Conservation (phyloP, 2,329 filamentous ascomycete species). For the Alternaria conjuncta region DNA sequence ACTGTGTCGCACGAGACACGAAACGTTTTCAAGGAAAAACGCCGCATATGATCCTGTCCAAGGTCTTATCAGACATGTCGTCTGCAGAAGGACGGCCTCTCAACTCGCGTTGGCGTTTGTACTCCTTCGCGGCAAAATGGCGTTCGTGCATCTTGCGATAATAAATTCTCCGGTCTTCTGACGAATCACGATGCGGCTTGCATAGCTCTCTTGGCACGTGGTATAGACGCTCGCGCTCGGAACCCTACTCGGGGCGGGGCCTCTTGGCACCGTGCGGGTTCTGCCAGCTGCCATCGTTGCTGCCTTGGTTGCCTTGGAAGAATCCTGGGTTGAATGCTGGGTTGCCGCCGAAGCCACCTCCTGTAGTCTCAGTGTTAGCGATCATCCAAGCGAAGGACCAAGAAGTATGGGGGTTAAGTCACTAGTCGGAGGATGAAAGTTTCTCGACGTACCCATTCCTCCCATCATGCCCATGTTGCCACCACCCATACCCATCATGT, state of each 20-base stretch:
- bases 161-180: background rate
- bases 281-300: slow-evolving; percentile 67
- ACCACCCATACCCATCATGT: slow-evolving; percentile 44
- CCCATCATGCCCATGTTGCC: slow-evolving; percentile 44
- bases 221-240: background rate
- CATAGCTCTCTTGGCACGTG: background rate
- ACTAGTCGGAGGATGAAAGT: slow-evolving; percentile 5
- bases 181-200: background rate
- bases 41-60: background rate
- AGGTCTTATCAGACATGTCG: background rate
- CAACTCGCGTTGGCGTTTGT: background rate
- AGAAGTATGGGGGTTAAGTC: background rate
- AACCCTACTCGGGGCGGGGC: slow-evolving; percentile 69
- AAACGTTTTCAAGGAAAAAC: background rate
- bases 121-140: background rate
- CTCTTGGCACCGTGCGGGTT: slow-evolving; percentile 84
- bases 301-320: slow-evolving; percentile 62
- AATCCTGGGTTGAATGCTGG: slow-evolving; percentile 77
- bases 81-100: background rate
- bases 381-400: background rate
- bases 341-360: slow-evolving; percentile 66
- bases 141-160: background rate
- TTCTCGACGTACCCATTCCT: slow-evolving; percentile 39
- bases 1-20: background rate
- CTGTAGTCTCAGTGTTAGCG: slow-evolving; percentile 18